These are phyloP conservation scores for Botrytis hyacinthi DNA, from an alignment of 2,329 filamentous ascomycete species.

Conservation along the genomic window DNA sequence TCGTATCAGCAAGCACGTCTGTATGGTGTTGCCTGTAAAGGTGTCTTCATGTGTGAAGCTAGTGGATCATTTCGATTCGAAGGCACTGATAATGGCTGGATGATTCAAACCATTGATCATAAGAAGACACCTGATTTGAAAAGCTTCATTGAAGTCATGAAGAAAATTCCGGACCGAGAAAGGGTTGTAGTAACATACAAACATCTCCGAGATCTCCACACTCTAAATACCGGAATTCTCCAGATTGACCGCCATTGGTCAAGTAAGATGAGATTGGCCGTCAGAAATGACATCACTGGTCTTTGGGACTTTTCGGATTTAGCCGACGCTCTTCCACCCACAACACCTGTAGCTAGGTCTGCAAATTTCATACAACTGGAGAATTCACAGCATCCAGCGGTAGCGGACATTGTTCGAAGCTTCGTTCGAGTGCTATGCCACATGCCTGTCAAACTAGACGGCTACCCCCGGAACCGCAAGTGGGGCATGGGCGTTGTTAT, in stretches of 20 bases:
- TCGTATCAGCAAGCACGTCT: constrained; percentile 98
- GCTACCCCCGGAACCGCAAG: constrained; percentile 92
- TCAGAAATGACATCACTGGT: constrained; percentile 85
- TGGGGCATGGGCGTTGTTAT: constrained; percentile 97
- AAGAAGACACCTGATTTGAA: constrained; percentile 85
- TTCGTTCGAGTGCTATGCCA: constrained; percentile 91
- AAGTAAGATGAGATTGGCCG: constrained; percentile 87
- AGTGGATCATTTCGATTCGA: constrained; percentile 95
- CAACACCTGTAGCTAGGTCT: constrained; percentile 68
- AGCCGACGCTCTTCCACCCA: constrained; percentile 73
- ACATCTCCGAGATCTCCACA: constrained; percentile 91
- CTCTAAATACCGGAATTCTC: constrained; percentile 87
- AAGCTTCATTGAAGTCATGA: constrained; percentile 88
- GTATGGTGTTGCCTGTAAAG: constrained; percentile 87
- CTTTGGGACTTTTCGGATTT: constrained; percentile 94
- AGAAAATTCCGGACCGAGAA: constrained; percentile 75
- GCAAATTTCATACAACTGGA: constrained; percentile 92
- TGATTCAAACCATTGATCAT: constrained; percentile 89
- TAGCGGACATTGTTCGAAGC: constrained; percentile 89
- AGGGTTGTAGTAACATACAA: constrained; percentile 94
- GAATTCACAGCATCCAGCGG: constrained; percentile 81
- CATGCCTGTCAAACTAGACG: constrained; percentile 94
- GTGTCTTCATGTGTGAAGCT: constrained; percentile 93
- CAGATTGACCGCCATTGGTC: constrained; percentile 96
- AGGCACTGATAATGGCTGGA: constrained; percentile 85